Conservation (phyloP, 176 grass and related monocot genomes). For the Dactylis glomerata region DNA sequence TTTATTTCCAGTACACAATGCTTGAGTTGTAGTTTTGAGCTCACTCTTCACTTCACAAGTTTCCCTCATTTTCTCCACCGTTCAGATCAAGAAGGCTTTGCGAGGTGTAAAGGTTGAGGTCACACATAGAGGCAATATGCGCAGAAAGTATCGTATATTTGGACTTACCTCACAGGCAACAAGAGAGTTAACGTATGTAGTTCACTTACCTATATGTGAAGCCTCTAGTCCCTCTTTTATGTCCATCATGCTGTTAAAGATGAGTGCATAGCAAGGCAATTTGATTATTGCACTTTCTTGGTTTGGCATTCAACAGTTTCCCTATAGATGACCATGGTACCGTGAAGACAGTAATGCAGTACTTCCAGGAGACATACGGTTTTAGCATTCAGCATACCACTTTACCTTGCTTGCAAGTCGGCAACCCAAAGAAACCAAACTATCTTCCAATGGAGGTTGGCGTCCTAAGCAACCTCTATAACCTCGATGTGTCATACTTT, state of each 20-base stretch:
- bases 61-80: constrained; percentile 4
- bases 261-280: background rate
- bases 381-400: constrained; percentile 62
- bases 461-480: background rate
- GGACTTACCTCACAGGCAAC: constrained; percentile 65
- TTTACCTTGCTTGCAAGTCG: constrained; percentile 75
- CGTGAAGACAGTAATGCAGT: constrained; percentile 63
- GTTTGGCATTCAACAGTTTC: constrained; percentile 38
- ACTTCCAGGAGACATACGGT: constrained; percentile 61
- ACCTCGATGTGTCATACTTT: background rate
- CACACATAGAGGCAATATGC: constrained; percentile 74
- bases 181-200: constrained; percentile 59
- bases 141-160: constrained; percentile 71
- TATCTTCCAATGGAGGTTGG: constrained; percentile 75
- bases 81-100: constrained; percentile 70
- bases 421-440: constrained; percentile 65
- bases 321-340: constrained; percentile 58
- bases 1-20: background rate
- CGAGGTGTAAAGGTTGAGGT: constrained; percentile 69
- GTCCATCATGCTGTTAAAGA: background rate
- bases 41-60: constrained; percentile 13
- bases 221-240: background rate
- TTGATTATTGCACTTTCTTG: background rate
- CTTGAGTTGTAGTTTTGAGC: background rate
- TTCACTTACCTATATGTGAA: constrained; percentile 22